Base-by-base conservation (phyloP, 495 filamentous ascomycete genomes). In the Thermochaetoides thermophila region DNA sequence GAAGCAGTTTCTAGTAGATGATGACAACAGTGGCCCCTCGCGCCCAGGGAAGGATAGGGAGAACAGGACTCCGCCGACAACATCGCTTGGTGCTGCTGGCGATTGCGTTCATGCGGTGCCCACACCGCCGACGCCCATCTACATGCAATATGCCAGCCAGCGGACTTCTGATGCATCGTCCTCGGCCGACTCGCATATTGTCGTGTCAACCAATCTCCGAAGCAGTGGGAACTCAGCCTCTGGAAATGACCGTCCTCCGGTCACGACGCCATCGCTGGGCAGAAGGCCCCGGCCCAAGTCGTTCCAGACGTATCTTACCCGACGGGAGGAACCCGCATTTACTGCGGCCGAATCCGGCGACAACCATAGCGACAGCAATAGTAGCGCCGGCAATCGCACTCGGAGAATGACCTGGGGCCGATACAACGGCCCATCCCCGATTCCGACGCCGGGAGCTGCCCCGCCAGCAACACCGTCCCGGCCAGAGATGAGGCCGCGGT, bases 71-170 rank as follows among this genome's bases (percentile, higher is more conserved):
- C 72, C 71, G 8, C 61, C 68, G 10, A 63, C 52, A 68, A 28
- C 52, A 41, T 23, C 57, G 31, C 54, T 55, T 32, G 7, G 10
- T 11, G 12, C 2, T 32, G 29, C n/a, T n/a, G n/a, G n/a, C n/a
- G n/a, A n/a, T n/a, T n/a, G n/a, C n/a, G n/a, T n/a, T n/a, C n/a
- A n/a, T n/a, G n/a, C n/a, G n/a, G n/a, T n/a, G n/a, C n/a, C n/a
- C n/a, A 50, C 60, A 27, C 53, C 69, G 42, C 62, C 71, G 17
- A 78, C 83, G 13, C 84, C 85, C 3, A 76, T 84, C 16, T 92
- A 82, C 64, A 70, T 75, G 2, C 76, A 85, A 45, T 86, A 81
- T 48, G 54, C 59, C 9, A 68, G 52, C 38, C 55, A 56, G 27
- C n/a, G n/a, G n/a, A n/a, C n/a, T n/a, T n/a, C n/a, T n/a, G n/a